Conservation (phyloP, 805 yeast species). For the Clavispora vitiphila region DNA sequence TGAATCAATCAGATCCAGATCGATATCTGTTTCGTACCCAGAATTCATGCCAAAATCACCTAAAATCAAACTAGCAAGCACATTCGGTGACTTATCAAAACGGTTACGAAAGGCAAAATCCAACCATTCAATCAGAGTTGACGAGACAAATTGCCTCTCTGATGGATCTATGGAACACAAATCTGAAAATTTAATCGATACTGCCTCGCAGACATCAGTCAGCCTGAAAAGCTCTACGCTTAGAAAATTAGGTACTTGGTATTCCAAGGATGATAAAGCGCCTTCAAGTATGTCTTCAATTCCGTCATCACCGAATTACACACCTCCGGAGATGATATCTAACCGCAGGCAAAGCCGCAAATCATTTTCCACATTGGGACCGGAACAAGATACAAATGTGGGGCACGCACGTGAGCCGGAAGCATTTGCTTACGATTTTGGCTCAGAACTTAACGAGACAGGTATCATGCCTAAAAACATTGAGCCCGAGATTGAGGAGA, state of each 20-base stretch:
- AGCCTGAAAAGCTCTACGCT: slow-evolving; percentile 33
- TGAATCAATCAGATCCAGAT: neutral
- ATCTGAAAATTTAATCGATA: neutral
- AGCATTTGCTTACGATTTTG: slow-evolving; percentile 11
- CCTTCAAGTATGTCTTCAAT: neutral
- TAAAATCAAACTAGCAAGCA: slow-evolving; percentile 4
- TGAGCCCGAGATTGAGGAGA: slow-evolving; percentile 1
- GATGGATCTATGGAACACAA: slow-evolving; percentile 19
- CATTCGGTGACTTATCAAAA: slow-evolving; percentile 12
- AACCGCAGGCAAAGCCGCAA: slow-evolving; percentile 41
- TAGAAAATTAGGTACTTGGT: slow-evolving; percentile 66
- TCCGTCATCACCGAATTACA: slow-evolving; percentile 17
- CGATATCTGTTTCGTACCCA: slow-evolving; percentile 1
- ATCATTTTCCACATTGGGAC: slow-evolving; percentile 11
- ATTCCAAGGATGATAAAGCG: slow-evolving; percentile 37
- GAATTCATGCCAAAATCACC: slow-evolving; percentile 1
- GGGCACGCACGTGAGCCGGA: neutral
- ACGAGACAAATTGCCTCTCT: slow-evolving; percentile 21
- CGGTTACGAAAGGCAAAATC: slow-evolving; percentile 18
- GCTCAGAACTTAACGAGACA: slow-evolving; percentile 5
- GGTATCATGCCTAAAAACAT: slow-evolving; percentile 5
- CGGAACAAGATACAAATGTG: slow-evolving; percentile 1
- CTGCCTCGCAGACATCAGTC: neutral
- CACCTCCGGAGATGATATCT: slow-evolving; percentile 66
- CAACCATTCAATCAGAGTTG: slow-evolving; percentile 19